phyloP scores from a whole-genome alignment of 1,284 basidiomycete species.

The Apiotrichum gamsii region DNA sequence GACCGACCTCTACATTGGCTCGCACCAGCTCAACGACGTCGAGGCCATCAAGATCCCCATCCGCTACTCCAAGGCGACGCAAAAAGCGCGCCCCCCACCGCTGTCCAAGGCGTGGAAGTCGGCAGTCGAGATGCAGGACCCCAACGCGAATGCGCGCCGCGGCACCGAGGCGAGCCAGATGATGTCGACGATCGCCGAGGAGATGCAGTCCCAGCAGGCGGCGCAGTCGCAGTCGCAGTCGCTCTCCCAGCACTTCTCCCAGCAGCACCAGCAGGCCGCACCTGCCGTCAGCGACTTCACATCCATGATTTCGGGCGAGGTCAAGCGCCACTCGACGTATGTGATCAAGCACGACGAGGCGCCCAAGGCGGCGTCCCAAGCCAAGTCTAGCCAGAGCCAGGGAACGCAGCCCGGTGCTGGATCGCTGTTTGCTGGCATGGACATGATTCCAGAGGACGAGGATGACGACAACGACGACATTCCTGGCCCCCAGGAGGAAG shows the following conservation, averaged over 20 bases:
- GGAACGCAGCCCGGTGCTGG: conserved; percentile 14
- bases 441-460: too few relatives aligned
- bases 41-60: conserved; percentile 70
- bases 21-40: conserved; percentile 57
- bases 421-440: too few relatives aligned
- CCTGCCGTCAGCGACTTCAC: conserved; percentile 29
- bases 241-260: too few relatives aligned
- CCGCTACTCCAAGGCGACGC: conserved; percentile 76
- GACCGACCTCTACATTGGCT: conserved; percentile 68
- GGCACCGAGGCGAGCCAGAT: conserved; percentile 7
- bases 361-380: neutral
- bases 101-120: conserved; percentile 69
- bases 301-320: conserved; percentile 43
- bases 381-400: too few relatives aligned
- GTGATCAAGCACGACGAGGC: conserved; percentile 24
- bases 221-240: conserved; percentile 16
- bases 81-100: conserved; percentile 63
- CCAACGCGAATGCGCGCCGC: neutral
- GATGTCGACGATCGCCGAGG: conserved; percentile 1
- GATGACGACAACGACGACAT: conserved; percentile 9
- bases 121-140: conserved; percentile 35
- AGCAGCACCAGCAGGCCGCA: too few relatives aligned
- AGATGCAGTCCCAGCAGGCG: conserved; percentile 5
- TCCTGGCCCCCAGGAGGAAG: conserved; percentile 20
- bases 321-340: conserved; percentile 41